phyloP scores from a whole-genome alignment of 2,329 filamentous ascomycete species.

The Colletotrichum tabaci region DNA sequence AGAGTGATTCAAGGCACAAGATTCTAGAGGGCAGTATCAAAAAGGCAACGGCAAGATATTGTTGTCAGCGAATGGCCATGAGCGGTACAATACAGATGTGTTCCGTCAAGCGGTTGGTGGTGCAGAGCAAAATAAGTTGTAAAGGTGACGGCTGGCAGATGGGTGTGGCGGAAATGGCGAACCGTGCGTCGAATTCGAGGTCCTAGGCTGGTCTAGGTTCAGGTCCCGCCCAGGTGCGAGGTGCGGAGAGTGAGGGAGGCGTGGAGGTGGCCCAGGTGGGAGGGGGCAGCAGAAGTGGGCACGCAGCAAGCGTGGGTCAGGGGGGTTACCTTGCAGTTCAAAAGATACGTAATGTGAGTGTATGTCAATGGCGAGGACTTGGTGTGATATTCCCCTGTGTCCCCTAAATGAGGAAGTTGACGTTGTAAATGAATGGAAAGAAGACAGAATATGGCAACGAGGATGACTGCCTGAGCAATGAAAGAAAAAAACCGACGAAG shows the following conservation, averaged over 20 bases:
- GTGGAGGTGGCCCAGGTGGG: slow-evolving; percentile 19
- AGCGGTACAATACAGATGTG: slow-evolving; percentile 19
- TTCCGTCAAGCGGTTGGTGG: slow-evolving; percentile 7
- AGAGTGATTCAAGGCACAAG: slow-evolving; percentile 41
- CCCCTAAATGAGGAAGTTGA: neutral
- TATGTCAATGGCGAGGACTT: neutral
- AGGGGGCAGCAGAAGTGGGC: slow-evolving; percentile 19
- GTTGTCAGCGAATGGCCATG: slow-evolving; percentile 38
- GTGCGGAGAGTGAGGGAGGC: slow-evolving; percentile 33
- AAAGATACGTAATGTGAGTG: neutral
- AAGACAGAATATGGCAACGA: neutral
- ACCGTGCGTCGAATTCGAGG: slow-evolving; percentile 30
- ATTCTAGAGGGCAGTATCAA: slow-evolving; percentile 22
- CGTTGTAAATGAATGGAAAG: neutral
- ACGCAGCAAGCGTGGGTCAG: slow-evolving; percentile 13
- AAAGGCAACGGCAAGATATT: slow-evolving; percentile 31
- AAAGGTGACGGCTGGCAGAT: slow-evolving; percentile 13
- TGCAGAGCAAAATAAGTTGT: slow-evolving; percentile 35
- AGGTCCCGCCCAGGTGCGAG: slow-evolving; percentile 25
- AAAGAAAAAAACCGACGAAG: neutral
- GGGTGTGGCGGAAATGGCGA: slow-evolving; percentile 33
- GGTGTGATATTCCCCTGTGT: neutral
- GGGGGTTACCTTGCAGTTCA: slow-evolving; percentile 27
- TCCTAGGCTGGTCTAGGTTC: slow-evolving; percentile 15
- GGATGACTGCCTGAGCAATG: neutral